Conservation (phyloP, 225 moss, liverwort and hornwort genomes). For the Physcomitrium patens region DNA sequence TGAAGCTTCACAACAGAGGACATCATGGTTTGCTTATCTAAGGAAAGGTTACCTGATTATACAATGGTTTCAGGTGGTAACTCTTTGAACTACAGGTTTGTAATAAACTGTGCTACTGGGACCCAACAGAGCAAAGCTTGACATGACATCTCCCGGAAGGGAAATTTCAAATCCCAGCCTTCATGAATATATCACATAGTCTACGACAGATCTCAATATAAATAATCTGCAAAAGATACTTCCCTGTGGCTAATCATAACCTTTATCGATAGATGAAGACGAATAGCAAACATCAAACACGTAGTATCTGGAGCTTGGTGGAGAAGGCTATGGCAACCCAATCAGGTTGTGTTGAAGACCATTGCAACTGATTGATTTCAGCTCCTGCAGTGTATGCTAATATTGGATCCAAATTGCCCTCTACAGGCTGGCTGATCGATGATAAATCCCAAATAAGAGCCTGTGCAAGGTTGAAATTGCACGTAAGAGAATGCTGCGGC, state of each 20-base stretch:
- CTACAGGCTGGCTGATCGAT: slow-evolving; percentile 79
- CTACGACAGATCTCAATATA: slow-evolving; percentile 23
- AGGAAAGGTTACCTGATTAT: slow-evolving; percentile 40
- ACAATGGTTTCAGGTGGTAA: slow-evolving; percentile 38
- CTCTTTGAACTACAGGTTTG: slow-evolving; percentile 34
- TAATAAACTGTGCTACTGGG: slow-evolving; percentile 33
- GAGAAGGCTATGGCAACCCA: slow-evolving; percentile 91
- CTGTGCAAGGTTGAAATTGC: slow-evolving; percentile 41
- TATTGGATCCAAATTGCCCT: slow-evolving; percentile 85
- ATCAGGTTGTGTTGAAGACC: slow-evolving; percentile 91
- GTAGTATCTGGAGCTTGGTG: slow-evolving; percentile 81
- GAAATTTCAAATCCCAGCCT: slow-evolving; percentile 33
- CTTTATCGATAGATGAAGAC: slow-evolving; percentile 7
- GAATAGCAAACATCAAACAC: slow-evolving; percentile 58
- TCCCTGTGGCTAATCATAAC: slow-evolving; percentile 28
- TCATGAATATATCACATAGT: slow-evolving; percentile 34
- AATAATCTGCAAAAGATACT: slow-evolving; percentile 27
- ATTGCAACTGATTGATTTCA: slow-evolving; percentile 92
- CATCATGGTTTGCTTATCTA: slow-evolving; percentile 43
- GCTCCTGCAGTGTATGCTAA: slow-evolving; percentile 89
- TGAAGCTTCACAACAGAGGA: slow-evolving; percentile 44
- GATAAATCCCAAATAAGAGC: slow-evolving; percentile 91
- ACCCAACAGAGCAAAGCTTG: slow-evolving; percentile 31
- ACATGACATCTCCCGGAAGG: slow-evolving; percentile 17
- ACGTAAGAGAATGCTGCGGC: slow-evolving; percentile 14